Percentiles rank a stretch among this genome's conserved stretches.
These are phyloP conservation scores for Heliocybe sulcata DNA, from an alignment of 1,284 basidiomycete genomes.

Conservation along the genomic window DNA sequence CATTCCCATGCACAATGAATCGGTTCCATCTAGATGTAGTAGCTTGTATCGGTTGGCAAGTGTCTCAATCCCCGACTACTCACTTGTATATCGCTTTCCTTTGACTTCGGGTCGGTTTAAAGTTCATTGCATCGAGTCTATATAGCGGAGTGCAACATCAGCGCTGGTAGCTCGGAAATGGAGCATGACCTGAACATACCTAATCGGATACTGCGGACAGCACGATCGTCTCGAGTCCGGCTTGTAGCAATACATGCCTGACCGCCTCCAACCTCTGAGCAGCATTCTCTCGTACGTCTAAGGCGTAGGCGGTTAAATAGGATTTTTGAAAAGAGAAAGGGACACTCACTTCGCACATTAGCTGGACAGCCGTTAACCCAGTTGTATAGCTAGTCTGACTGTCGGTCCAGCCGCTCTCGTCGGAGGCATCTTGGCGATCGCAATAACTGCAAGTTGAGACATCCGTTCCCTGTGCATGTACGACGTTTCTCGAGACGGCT, in stretches of 20 bases:
- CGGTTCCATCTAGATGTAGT: background rate
- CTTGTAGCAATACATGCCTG: constrained; percentile 3
- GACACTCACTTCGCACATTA: background rate
- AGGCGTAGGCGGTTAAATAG: background rate
- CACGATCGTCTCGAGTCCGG: constrained; percentile 60
- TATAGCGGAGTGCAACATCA: background rate
- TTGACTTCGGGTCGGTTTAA: constrained; percentile 75
- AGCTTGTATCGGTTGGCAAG: background rate
- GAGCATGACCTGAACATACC: constrained; percentile 26
- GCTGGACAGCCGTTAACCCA: background rate
- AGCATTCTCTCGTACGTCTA: constrained; percentile 1
- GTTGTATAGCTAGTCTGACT: background rate
- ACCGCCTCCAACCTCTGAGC: background rate
- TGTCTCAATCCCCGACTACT: background rate
- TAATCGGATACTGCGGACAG: constrained; percentile 92
- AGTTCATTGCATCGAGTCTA: constrained; percentile 67
- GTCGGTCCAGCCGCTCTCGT: background rate
- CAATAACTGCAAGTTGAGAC: background rate
- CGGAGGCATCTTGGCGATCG: background rate
- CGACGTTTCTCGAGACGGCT: background rate
- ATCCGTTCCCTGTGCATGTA: background rate
- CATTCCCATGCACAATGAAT: background rate
- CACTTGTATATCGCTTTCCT: constrained; percentile 69
- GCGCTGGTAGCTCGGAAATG: background rate
- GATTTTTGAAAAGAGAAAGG: background rate